Evolutionary conservation across 2,329 filamentous ascomycete genomes (phyloP), one percentile per base, ranked within the genome.

Genomic region (Pseudogymnoascus destructans): DNA sequence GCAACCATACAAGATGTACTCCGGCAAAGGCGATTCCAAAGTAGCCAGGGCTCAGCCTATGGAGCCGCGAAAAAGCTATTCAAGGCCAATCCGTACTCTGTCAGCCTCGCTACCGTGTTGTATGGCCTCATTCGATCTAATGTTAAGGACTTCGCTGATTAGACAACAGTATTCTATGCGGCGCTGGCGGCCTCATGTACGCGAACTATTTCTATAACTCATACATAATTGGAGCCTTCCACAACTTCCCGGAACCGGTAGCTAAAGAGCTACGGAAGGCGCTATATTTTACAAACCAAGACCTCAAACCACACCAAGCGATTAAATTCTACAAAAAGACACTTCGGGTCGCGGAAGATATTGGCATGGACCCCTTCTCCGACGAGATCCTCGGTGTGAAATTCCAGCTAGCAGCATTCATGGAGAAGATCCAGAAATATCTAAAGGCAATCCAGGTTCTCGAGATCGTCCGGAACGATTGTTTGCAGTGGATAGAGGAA

Each of bases 321-420:
- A 76, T 95, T 60, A 86, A 89, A 64, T 89, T 89, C 70, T 97
- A 95, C 70, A 84, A 84, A 66, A 79, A 86, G 63, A 90, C 91
- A 2, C 75, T 97, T 59, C 77, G 84, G 62, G 78, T 86, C 57
- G 89, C 89, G 59, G 75, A 83, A 55, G 83, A 89, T 66, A 68
- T 86, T 56, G 82, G 84, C 0, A 81, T 98, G 74, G 89, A 97
- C 68, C 89, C 88, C 0, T 95, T 91, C 69, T 91, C 87, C 3
- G 87, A 96, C 65, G 91, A 96, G 69, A 85, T 96, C 32, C 78
- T 96, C 64, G 93, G 93, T 7, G 84, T 97, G 57, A 89, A 90
- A 67, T 84, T 97, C 56, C 84, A 91, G 68, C 77, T 95, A 7
- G 84, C 89, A 1, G 78, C 79, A 8, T 83, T 95, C 77, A 77